Conservation (phyloP, 495 filamentous ascomycete genomes). For the Podospora tetraspora region DNA sequence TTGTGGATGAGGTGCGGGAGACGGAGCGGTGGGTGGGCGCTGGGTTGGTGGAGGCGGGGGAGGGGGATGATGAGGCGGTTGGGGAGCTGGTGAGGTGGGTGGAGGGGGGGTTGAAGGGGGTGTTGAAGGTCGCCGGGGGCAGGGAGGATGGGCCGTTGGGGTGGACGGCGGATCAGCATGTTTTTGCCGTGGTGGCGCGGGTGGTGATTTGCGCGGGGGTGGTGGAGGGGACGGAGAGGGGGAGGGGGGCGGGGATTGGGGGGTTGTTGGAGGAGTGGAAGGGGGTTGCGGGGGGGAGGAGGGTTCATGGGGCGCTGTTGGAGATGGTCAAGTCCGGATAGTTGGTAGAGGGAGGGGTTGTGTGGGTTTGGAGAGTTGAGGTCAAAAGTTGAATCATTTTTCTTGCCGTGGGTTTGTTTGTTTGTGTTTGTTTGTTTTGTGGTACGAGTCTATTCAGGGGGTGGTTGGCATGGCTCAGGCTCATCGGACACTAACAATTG, state of each 20-base stretch:
- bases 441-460: not conserved
- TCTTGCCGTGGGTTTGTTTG: not conserved
- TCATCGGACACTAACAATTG: not conserved
- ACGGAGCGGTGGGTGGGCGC: conserved; percentile 52
- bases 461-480: not conserved
- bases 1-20: conserved; percentile 72
- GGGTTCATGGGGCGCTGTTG: conserved; percentile 33
- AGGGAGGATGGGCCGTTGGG: conserved; percentile 60
- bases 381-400: not conserved
- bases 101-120: conserved; percentile 46
- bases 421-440: not conserved
- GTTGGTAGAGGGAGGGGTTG: not conserved
- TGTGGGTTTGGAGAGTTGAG: not conserved
- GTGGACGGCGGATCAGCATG: conserved; percentile 66
- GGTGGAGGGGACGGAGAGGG: conserved; percentile 10
- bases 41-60: conserved; percentile 35
- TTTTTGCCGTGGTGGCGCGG: conserved; percentile 62
- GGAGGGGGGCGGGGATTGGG: conserved; percentile 1
- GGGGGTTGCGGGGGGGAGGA: conserved; percentile 20
- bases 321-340: conserved; percentile 19
- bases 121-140: conserved; percentile 38
- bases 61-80: conserved; percentile 12
- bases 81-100: conserved; percentile 46
- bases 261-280: conserved; percentile 27
- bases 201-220: conserved; percentile 48